A percentile compares a stretch with the other conserved stretches of the same genome.
These are phyloP conservation scores for Hypoxylon subgilvum DNA, from an alignment of 495 filamentous ascomycete species.

Conservation along the genomic window DNA sequence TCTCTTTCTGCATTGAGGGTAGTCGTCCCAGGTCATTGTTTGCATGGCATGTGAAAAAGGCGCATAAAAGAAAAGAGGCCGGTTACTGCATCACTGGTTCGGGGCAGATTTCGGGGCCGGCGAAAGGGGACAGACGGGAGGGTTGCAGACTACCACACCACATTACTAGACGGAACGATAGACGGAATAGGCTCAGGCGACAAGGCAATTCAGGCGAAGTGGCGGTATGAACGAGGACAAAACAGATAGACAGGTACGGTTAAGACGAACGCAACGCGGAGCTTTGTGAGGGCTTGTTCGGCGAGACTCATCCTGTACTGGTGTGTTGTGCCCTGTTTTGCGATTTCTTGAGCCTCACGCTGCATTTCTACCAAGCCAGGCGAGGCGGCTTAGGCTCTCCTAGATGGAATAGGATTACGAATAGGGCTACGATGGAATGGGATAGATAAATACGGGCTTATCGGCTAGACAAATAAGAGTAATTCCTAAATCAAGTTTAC, in stretches of 20 bases:
- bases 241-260: too few species aligned
- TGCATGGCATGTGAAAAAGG: conserved; percentile 14
- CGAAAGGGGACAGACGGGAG: too few species aligned
- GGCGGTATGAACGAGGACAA: conserved; percentile 14
- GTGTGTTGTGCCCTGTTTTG: conserved; percentile 14
- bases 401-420: conserved; percentile 14
- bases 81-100: conserved; percentile 30
- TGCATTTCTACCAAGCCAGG: background rate
- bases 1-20: too few species aligned
- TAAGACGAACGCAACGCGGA: too few species aligned
- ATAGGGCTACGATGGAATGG: conserved; percentile 9
- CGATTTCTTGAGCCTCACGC: conserved; percentile 8
- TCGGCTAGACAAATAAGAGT: conserved; percentile 20
- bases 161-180: conserved; percentile 6
- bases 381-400: too few species aligned
- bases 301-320: background rate
- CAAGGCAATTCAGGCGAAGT: conserved; percentile 3
- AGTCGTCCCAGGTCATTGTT: conserved; percentile 7
- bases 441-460: background rate
- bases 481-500: background rate
- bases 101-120: too few species aligned
- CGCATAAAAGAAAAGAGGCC: conserved; percentile 17
- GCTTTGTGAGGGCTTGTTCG: too few species aligned
- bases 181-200: conserved; percentile 16
- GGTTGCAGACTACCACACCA: too few species aligned